Conservation (phyloP, 2,329 filamentous ascomycete species). For the Biscogniauxia marginata region DNA sequence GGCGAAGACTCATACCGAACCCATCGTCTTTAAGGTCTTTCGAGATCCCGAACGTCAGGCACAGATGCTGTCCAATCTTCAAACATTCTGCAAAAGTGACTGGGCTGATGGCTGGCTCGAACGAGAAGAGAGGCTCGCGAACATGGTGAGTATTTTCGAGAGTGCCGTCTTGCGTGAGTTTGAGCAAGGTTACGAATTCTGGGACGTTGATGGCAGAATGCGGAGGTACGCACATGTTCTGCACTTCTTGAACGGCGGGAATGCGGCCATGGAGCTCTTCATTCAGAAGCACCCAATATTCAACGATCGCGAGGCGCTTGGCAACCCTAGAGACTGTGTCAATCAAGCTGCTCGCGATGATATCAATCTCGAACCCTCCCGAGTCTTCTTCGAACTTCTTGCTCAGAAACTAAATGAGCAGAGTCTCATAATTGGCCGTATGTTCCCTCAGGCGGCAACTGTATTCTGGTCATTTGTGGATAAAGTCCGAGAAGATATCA, state of each 20-base stretch:
- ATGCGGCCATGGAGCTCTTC: conserved; percentile 77
- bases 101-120: conserved; percentile 70
- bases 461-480: conserved; percentile 79
- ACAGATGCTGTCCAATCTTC: conserved; percentile 79
- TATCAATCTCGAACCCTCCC: conserved; percentile 76
- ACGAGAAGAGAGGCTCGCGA: conserved; percentile 69
- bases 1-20: conserved; percentile 73
- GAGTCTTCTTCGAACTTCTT: conserved; percentile 75
- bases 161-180: conserved; percentile 89
- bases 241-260: conserved; percentile 76
- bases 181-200: conserved; percentile 84
- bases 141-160: conserved; percentile 82
- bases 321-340: conserved; percentile 79
- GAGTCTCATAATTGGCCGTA: conserved; percentile 72
- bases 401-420: conserved; percentile 80
- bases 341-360: conserved; percentile 63
- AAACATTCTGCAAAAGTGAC: conserved; percentile 77
- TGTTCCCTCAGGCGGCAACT: conserved; percentile 70
- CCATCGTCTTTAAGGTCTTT: conserved; percentile 82
- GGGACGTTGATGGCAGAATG: conserved; percentile 88
- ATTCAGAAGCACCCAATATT: conserved; percentile 87
- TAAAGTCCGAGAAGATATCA: conserved; percentile 78
- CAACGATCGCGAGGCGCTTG: conserved; percentile 66
- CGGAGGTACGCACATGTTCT: conserved; percentile 84
- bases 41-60: conserved; percentile 88